Percentiles rank a stretch among this genome's conserved stretches.
Conservation (phyloP, 352 stramenopile species). For the Phytophthora citrophthora region DNA sequence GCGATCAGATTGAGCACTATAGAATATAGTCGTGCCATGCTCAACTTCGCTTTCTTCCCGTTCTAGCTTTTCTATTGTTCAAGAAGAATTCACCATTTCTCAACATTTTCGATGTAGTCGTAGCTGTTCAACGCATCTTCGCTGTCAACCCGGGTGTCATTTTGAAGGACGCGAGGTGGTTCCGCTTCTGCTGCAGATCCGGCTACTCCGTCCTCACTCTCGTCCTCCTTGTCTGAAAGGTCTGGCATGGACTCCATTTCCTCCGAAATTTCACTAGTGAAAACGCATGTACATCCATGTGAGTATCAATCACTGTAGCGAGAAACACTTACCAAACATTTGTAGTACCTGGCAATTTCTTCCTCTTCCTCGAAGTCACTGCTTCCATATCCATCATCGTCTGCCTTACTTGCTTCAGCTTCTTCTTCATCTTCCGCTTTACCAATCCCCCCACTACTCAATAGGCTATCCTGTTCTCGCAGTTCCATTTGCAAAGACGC, state of each 20-base stretch:
- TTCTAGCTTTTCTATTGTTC: neutral
- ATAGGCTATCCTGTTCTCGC: slow-evolving; percentile 51
- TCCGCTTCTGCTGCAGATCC: slow-evolving; percentile 4
- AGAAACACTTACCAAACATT: neutral
- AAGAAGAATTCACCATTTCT: slow-evolving; percentile 46
- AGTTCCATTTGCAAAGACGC: slow-evolving; percentile 67
- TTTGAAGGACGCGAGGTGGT: slow-evolving; percentile 30
- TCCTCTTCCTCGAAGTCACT: slow-evolving; percentile 89
- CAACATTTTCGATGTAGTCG: slow-evolving; percentile 84
- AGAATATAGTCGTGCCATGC: neutral
- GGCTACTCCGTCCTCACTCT: slow-evolving; percentile 20
- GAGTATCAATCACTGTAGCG: neutral
- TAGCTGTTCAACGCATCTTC: slow-evolving; percentile 83
- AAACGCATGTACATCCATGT: slow-evolving; percentile 4
- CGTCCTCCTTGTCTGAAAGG: slow-evolving; percentile 57
- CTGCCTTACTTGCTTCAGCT: slow-evolving; percentile 3
- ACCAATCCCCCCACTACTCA: slow-evolving; percentile 22
- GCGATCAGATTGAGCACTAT: too few relatives aligned
- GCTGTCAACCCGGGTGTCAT: slow-evolving; percentile 58
- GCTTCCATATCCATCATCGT: slow-evolving; percentile 67
- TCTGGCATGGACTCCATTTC: slow-evolving; percentile 63
- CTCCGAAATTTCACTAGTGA: slow-evolving; percentile 61
- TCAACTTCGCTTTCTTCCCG: too few relatives aligned
- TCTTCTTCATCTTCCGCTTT: slow-evolving; percentile 14
- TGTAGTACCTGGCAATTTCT: slow-evolving; percentile 65